Percentiles rank a stretch among this genome's conserved stretches.
Conservation (phyloP, 78 protist species). For the Protostelium mycophagum region DNA sequence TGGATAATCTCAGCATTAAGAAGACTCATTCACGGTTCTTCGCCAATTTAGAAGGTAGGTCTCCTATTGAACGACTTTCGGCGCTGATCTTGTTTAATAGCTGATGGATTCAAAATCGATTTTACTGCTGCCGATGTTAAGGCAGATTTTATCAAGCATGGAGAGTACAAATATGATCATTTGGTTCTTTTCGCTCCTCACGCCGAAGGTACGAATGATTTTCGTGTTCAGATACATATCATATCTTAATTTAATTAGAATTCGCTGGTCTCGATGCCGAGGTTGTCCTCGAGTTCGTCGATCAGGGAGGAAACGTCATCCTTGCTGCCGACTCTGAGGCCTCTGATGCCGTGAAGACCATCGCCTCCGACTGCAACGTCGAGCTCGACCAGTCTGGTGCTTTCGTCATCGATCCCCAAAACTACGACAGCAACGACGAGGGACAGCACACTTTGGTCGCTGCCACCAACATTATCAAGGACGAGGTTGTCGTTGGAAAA, state of each 20-base stretch:
- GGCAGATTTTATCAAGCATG: slow-evolving; percentile 33
- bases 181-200: slow-evolving; percentile 59
- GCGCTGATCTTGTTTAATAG: slow-evolving; percentile 3
- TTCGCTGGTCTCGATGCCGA: slow-evolving; percentile 24
- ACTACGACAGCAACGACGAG: slow-evolving; percentile 34
- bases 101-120: slow-evolving; percentile 39
- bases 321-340: slow-evolving; percentile 39
- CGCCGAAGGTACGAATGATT: slow-evolving; percentile 17
- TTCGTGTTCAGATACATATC: neutral
- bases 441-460: slow-evolving; percentile 39
- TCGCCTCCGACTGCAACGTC: slow-evolving; percentile 64
- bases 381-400: slow-evolving; percentile 67
- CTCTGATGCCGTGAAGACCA: slow-evolving; percentile 65
- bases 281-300: slow-evolving; percentile 46
- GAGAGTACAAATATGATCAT: slow-evolving; percentile 53
- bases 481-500: slow-evolving; percentile 41
- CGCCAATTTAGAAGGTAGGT: slow-evolving; percentile 21
- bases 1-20: slow-evolving; percentile 17
- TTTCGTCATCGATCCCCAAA: slow-evolving; percentile 62
- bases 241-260: neutral
- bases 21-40: slow-evolving; percentile 61
- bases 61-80: neutral
- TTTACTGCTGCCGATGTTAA: slow-evolving; percentile 14
- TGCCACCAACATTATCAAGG: slow-evolving; percentile 33
- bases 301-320: slow-evolving; percentile 67